These are phyloP conservation scores for Malus asiatica DNA, from an alignment of 306 rosid species.

Conservation along the genomic window DNA sequence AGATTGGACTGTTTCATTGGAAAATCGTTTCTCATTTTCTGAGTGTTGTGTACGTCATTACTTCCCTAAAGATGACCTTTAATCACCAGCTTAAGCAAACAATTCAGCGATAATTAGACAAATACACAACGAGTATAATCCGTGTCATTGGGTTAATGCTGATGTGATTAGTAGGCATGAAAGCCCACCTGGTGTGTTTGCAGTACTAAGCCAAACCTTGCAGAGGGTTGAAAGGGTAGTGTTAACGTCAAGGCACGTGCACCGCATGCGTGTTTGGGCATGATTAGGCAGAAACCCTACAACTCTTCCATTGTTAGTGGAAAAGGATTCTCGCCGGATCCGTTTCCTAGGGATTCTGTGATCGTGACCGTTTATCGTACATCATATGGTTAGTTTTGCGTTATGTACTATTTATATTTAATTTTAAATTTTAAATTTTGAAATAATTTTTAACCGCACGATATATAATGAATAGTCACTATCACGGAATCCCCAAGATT, in stretches of 20 bases:
- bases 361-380: too few species aligned
- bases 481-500: too few species aligned
- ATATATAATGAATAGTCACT: too few species aligned
- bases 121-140: neutral
- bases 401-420: too few species aligned
- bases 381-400: too few species aligned
- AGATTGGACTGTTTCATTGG: neutral
- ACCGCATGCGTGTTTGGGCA: neutral
- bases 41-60: neutral
- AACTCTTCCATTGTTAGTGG: neutral
- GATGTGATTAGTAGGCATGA: neutral
- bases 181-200: neutral
- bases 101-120: neutral
- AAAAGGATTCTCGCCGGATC: too few species aligned
- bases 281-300: conserved; percentile 9
- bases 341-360: too few species aligned
- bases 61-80: neutral
- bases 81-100: neutral
- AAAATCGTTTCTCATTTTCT: neutral
- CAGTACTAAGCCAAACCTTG: neutral
- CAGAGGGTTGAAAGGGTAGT: neutral
- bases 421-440: too few species aligned
- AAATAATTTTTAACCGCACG: too few species aligned
- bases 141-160: neutral
- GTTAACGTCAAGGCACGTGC: neutral